Base-by-base conservation (phyloP, 306 rosid genomes). In the Sicyos edulis region DNA sequence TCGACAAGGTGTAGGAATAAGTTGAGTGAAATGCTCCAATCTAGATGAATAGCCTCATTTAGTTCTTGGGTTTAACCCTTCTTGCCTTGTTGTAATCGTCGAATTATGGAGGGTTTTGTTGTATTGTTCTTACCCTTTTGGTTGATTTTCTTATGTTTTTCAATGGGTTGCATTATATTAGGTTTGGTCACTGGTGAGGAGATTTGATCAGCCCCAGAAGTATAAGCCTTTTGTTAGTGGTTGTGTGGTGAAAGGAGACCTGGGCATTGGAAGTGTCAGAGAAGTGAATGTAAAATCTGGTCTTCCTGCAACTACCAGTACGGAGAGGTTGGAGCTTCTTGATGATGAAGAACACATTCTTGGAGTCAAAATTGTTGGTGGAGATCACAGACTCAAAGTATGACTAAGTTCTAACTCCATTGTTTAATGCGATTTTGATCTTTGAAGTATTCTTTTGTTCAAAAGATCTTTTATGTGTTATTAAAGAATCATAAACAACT, bases 221-320 rank as follows among this genome's bases (percentile, higher is more conserved):
- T 91, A 91, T 74, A 91, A 91, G 74, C 97, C 97, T 19, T 91
- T 91, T 86, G 87, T 91, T 7, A 91, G 96, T 81, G 81, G 93
- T 75, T 91, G 97, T 65, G 78, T 83, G 58, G 78, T 91, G 88
- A 84, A 68, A 73, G 97, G 96, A 37, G 90, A 87, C 70, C 91
- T 91, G 82, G 89, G 93, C 55, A 89, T 91, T 26, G 29, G 29
- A 26, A 26, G 29, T 26, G 29, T 26, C 29, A 26, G 29, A 26
- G 29, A 26, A 26, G 29, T 26, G 29, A 26, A 26, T 26, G 29
- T 26, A 3, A 26, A 26, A 26, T 26, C 29, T 26, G 29, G 29
- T 26, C 29, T 26, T 26, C 29, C 29, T 26, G 29, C 29, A 26
- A 26, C 29, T 26, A 26, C 29, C 29, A 26, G 29, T 26, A 26